Conservation (phyloP, 1,284 basidiomycete genomes). For the Neolentinus lepideus region DNA sequence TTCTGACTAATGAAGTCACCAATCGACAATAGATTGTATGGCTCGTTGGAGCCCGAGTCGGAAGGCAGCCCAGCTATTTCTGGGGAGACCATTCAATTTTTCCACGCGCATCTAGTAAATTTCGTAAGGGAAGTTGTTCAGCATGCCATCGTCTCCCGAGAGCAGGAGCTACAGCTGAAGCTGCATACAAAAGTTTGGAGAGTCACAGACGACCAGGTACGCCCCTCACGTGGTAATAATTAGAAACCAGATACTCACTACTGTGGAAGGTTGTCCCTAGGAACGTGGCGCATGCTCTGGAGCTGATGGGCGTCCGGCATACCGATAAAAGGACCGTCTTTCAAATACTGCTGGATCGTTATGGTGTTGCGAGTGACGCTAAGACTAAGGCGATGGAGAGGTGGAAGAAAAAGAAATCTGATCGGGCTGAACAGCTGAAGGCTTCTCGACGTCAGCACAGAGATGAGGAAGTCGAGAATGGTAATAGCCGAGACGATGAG, state of each 20-base stretch:
- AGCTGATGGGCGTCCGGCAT: background rate
- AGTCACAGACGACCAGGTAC: constrained; percentile 20
- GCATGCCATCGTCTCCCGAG: constrained; percentile 41
- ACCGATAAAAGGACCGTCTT: background rate
- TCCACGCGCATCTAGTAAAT: constrained; percentile 36
- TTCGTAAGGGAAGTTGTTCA: constrained; percentile 46
- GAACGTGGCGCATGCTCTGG: constrained; percentile 1
- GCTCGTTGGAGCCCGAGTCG: constrained; percentile 4
- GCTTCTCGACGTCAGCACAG: background rate
- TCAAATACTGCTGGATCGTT: background rate
- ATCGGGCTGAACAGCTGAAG: background rate
- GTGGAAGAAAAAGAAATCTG: background rate
- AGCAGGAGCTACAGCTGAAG: constrained; percentile 50
- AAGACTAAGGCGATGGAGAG: background rate
- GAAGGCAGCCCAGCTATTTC: constrained; percentile 18
- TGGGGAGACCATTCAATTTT: constrained; percentile 19
- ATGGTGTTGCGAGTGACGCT: background rate
- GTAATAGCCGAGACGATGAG: background rate
- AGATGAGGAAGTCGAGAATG: background rate
- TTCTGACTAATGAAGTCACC: too few relatives aligned
- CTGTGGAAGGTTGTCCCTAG: background rate
- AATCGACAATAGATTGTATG: constrained; percentile 6
- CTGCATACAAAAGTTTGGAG: constrained; percentile 52
- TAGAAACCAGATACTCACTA: background rate
- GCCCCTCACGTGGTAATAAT: constrained; percentile 2